Evolutionary conservation across 805 yeast genomes (phyloP), one percentile per base, ranked within the genome.

Genomic region (Brettanomyces custersianus): DNA sequence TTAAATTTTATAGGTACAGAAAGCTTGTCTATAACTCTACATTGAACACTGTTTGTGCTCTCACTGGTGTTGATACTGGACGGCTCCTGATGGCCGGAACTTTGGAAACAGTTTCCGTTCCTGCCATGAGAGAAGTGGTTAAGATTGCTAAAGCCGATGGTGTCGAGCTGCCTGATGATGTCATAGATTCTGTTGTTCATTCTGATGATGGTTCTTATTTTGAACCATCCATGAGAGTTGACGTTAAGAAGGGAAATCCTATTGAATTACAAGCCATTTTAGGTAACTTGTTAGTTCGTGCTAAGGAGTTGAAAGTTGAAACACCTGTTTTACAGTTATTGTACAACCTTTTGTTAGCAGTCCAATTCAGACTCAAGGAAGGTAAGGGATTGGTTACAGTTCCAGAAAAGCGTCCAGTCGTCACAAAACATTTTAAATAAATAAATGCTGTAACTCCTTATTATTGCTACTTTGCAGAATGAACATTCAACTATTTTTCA

Each of bases 181-280:
- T 66, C 16, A 72, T 72, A 40, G 62, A 71, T 20, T 41, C 49
- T 32, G 70, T 75, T 63, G 52, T 74, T 25, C 76, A 74, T 43
- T 64, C 74, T 16, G 82, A 78, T 48, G 80, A 68, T 39, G 74
- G 74, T 9, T 63, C 60, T 24, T 72, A 68, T 57, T 81, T 72
- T 52, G 65, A 68, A 35, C 90, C 90, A 3, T 79, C 87, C 4
- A 81, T 81, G 90, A 59, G 70, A 41, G 80, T 79, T 9, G 92
- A 81, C 49, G 67, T 68, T 16, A 60, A 71, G 34, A 77, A 79
- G 43, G 74, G 77, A 19, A 77, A 80, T 49, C 75, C 76, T 33
- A 70, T 82, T 44, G 94, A 84, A 54, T 55, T 77, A 20, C 87
- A 82, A 48, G 80, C 72, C 17, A 78, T 84, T 40, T 59, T 81